Percentiles rank a stretch among this genome's conserved stretches.
Evolutionary conservation across 1,284 basidiomycete species (phyloP).

Genomic region (Puccinia polysora): DNA sequence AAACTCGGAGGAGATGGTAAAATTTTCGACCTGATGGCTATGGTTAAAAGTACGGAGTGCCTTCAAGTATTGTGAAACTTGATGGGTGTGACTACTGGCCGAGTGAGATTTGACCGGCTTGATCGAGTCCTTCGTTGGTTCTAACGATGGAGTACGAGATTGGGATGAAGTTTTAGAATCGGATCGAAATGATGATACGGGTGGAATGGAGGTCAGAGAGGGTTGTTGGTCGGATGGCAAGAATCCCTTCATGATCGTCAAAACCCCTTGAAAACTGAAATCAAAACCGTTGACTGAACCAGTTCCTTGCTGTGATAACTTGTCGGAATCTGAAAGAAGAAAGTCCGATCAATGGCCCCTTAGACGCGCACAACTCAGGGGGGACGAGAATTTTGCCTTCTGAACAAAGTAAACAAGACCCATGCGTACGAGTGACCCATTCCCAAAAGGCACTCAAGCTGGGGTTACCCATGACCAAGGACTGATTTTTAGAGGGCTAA

Average conservation of each 20-base stretch:
- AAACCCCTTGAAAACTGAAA: conserved; percentile 35
- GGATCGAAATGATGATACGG: neutral
- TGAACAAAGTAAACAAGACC: neutral
- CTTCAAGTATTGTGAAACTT: conserved; percentile 28
- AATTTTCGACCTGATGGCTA: conserved; percentile 31
- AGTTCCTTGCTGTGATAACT: conserved; percentile 25
- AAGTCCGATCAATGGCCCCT: too few species aligned
- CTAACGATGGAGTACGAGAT: neutral
- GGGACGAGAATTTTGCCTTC: neutral
- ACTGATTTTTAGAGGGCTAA: conserved; percentile 26
- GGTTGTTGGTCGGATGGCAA: neutral
- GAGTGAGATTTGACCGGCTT: too few species aligned
- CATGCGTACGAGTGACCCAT: conserved; percentile 30
- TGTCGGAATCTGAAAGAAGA: conserved; percentile 21
- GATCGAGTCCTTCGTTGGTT: too few species aligned
- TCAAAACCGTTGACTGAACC: conserved; percentile 35
- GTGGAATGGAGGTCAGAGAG: neutral
- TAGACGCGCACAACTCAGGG: neutral
- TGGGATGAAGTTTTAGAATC: neutral
- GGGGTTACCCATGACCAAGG: conserved; percentile 8
- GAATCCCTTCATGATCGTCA: conserved; percentile 37
- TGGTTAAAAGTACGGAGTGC: conserved; percentile 30
- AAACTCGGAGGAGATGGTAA: conserved; percentile 31
- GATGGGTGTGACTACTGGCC: neutral
- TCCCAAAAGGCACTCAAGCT: conserved; percentile 31